Base-by-base conservation (phyloP, 1,139 yeast species). In the Kluyveromyces sp. region DNA sequence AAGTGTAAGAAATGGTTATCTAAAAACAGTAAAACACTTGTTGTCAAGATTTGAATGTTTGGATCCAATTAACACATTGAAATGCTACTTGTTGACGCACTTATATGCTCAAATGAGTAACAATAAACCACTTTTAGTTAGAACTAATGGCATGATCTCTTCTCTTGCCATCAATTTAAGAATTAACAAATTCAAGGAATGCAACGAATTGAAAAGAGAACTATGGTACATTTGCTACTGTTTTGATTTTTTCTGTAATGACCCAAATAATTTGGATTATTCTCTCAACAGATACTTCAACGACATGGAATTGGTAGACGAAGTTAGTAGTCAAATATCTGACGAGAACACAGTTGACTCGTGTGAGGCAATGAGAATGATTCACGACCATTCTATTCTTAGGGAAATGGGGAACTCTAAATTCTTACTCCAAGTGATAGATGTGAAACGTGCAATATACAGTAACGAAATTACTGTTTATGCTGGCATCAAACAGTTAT, bases 171-270 rank as follows among this genome's bases (percentile, higher is more conserved):
- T 43, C 25, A 39, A 43, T 39, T 15, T 43, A 35, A 32, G 42
- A 28, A 39, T 43, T 4, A 39, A 43, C 42, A 34, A 35, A 28
- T 39, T 15, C 35, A 39, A 39, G n/a, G 39, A 39, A 3, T 41
- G 43, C 26, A 39, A 43, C 26, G 42, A 34, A 28, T 34, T 43
- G 39, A 43, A 43, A 35, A 39, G 39, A 15, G 42, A 43, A 25
- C 33, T 43, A 21, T 43, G 46, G 46, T 39, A 39, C 29, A 39
- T 43, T 8, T 43, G 46, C 31, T 43, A 43, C 27, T 43, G 46
- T 28, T 43, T 38, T 34, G 46, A 43, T 31, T 43, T 43, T 35
- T 43, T 43, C 31, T 33, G 31, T 29, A 43, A 38, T 34, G 46
- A 43, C 30, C 46, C 42, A 8, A 41, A 41, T 29, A 41, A 41